Percentiles rank a stretch among this genome's conserved stretches.
Conservation (phyloP, 2,329 filamentous ascomycete genomes). For the Paracorniculantispora psalliotae region DNA sequence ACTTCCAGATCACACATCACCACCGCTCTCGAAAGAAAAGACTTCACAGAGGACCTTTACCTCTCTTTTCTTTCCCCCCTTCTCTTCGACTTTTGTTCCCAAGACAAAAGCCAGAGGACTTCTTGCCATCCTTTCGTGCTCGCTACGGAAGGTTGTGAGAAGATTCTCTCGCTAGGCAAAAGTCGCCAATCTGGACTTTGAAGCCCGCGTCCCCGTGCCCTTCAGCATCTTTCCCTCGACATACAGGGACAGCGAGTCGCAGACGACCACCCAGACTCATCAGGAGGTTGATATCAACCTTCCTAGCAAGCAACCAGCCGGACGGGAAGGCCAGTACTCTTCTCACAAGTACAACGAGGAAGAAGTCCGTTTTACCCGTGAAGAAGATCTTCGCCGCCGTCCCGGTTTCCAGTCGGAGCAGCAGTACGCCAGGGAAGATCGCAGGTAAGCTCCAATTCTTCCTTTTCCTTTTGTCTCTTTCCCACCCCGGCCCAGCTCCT, state of each 20-base stretch:
- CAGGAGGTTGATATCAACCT: constrained; percentile 86
- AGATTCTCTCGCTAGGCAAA: constrained; percentile 62
- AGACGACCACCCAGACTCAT: constrained; percentile 60
- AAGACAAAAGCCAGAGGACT: constrained; percentile 60
- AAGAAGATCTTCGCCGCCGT: constrained; percentile 72
- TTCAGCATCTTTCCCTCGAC: constrained; percentile 99
- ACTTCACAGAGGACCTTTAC: constrained; percentile 28
- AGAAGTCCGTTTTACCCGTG: constrained; percentile 76
- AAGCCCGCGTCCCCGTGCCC: constrained; percentile 97
- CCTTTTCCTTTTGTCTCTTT: neutral
- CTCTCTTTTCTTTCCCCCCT: constrained; percentile 29
- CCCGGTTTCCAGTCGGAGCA: constrained; percentile 58
- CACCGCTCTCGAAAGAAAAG: constrained; percentile 27
- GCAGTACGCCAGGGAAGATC: constrained; percentile 45
- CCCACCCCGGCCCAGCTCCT: constrained; percentile 15
- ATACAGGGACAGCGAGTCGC: constrained; percentile 65
- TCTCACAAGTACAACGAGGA: constrained; percentile 70
- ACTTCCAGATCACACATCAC: constrained; percentile 30
- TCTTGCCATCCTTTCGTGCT: constrained; percentile 65
- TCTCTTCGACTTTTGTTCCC: constrained; percentile 48
- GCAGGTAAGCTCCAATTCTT: constrained; percentile 41
- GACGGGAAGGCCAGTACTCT: constrained; percentile 96
- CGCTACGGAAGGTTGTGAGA: constrained; percentile 60
- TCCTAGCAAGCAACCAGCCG: constrained; percentile 68
- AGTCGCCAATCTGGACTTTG: constrained; percentile 99